Percentiles rank a stretch among this genome's conserved stretches.
phyloP scores from a whole-genome alignment of 192 early-diverging fungal genomes.

The Linnemannia zychae region DNA sequence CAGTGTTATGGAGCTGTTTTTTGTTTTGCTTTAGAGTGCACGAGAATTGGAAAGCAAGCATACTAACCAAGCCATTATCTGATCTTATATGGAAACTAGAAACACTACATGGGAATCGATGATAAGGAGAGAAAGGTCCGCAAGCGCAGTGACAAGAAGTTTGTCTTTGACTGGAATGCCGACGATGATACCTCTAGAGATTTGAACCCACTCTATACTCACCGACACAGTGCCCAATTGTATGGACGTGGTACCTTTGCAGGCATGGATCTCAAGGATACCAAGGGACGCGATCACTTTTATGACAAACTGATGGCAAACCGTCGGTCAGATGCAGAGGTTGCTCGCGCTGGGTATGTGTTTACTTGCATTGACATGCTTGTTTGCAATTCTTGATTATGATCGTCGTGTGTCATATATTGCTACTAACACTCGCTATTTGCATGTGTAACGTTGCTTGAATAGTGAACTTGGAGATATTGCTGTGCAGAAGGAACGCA shows the following conservation, averaged over 20 bases:
- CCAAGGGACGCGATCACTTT: conserved; percentile 75
- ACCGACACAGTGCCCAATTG: conserved; percentile 76
- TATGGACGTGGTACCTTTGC: conserved; percentile 93
- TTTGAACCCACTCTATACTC: conserved; percentile 90
- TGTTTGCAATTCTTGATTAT: background rate
- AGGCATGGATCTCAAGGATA: conserved; percentile 86
- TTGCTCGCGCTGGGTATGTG: conserved; percentile 67
- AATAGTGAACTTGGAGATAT: conserved; percentile 72
- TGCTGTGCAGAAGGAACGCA: conserved; percentile 74
- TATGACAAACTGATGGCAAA: conserved; percentile 76
- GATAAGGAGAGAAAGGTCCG: conserved; percentile 81
- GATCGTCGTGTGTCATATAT: background rate
- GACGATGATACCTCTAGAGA: conserved; percentile 96
- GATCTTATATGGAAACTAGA: conserved; percentile 44
- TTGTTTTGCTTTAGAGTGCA: background rate
- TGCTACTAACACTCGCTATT: background rate
- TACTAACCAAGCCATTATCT: background rate
- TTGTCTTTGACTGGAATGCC: conserved; percentile 98
- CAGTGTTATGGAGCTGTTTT: no score
- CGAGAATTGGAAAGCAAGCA: background rate
- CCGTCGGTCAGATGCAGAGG: conserved; percentile 69
- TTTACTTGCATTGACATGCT: background rate
- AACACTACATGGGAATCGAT: conserved; percentile 90
- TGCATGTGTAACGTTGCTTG: background rate
- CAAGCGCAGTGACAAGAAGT: conserved; percentile 92